Conservation (phyloP, 495 filamentous ascomycete species). For the Penicillium coprophilum region DNA sequence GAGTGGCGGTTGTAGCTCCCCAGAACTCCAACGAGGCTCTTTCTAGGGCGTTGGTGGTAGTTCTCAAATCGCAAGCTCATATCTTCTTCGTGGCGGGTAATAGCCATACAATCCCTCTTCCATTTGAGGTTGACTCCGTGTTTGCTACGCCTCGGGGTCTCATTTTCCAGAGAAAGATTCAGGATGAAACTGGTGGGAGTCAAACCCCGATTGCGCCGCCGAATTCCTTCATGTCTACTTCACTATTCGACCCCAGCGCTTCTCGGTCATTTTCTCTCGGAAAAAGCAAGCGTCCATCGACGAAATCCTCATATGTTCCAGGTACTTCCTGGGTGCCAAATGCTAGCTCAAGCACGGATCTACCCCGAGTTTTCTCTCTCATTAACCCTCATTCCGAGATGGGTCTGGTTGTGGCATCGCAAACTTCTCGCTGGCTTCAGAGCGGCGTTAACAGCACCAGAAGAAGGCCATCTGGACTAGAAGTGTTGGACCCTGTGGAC, state of each 20-base stretch:
- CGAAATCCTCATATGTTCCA: constrained; percentile 28
- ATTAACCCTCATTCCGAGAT: constrained; percentile 86
- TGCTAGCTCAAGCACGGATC: constrained; percentile 50
- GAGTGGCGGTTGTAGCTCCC: constrained; percentile 18
- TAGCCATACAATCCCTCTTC: constrained; percentile 87
- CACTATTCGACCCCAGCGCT: constrained; percentile 43
- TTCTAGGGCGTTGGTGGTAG: constrained; percentile 77
- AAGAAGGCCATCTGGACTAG: constrained; percentile 38
- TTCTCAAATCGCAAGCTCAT: constrained; percentile 90
- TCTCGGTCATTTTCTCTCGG: constrained; percentile 48
- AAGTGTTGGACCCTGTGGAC: constrained; percentile 64
- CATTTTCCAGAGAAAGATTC: constrained; percentile 75
- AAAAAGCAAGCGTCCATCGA: constrained; percentile 39
- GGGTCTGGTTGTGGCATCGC: constrained; percentile 70
- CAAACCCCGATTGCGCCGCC: constrained; percentile 55
- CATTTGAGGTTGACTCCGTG: constrained; percentile 88
- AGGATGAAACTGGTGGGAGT: constrained; percentile 25
- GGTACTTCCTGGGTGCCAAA: constrained; percentile 29
- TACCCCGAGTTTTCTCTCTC: constrained; percentile 79
- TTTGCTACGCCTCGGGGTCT: constrained; percentile 80
- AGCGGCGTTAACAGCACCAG: constrained; percentile 29
- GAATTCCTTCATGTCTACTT: constrained; percentile 76
- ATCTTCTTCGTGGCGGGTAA: constrained; percentile 87
- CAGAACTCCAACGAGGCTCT: constrained; percentile 20
- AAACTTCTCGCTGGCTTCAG: constrained; percentile 36